Conservation (phyloP, 352 stramenopile genomes). For the Phytophthora hibernalis region DNA sequence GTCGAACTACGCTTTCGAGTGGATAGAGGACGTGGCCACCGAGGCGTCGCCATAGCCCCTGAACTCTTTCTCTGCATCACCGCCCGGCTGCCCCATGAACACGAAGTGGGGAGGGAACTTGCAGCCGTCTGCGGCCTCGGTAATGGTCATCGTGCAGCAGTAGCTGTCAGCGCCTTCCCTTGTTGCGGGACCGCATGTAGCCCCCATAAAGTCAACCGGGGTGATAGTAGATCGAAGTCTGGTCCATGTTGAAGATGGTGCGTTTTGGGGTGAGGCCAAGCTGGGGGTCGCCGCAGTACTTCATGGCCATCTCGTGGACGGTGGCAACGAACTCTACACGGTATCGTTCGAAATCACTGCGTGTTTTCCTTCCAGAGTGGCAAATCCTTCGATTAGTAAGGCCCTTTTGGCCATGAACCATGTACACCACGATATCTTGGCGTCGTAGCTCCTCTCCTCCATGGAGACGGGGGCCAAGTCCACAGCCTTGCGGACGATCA, state of each 20-base stretch:
- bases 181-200: background rate
- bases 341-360: background rate
- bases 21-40: constrained; percentile 16
- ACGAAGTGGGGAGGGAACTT: constrained; percentile 23
- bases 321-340: background rate
- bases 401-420: background rate
- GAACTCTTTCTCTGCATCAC: constrained; percentile 14
- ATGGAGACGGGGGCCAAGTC: background rate
- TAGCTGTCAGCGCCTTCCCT: constrained; percentile 13
- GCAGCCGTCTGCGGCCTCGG: background rate
- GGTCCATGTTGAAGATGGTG: background rate
- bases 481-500: background rate
- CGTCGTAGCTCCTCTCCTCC: background rate
- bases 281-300: background rate
- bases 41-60: background rate
- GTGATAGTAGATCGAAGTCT: background rate
- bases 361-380: background rate
- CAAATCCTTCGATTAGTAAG: background rate
- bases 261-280: background rate
- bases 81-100: constrained; percentile 15
- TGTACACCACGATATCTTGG: background rate
- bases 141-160: constrained; percentile 24
- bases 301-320: background rate
- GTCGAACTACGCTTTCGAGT: constrained; percentile 23
- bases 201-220: background rate